Conservation (phyloP, 2,329 filamentous ascomycete genomes). For the Epichloe uncinata region DNA sequence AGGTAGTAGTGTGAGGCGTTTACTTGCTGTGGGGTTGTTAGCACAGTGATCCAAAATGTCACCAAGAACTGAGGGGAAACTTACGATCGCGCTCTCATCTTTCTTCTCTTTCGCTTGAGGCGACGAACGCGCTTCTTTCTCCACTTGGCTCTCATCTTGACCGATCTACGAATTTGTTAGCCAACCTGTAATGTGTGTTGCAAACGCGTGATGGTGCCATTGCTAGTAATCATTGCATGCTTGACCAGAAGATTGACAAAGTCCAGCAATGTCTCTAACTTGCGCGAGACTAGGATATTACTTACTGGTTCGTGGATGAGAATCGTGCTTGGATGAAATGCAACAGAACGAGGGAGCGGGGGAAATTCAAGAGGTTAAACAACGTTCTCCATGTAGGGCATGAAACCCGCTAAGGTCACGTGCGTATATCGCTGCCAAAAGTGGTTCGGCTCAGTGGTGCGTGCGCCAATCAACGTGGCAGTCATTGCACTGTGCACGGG, state of each 20-base stretch:
- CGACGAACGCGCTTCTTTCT: conserved; percentile 99
- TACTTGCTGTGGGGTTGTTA: conserved; percentile 45
- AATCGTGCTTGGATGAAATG: conserved; percentile 31
- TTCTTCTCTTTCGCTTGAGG: conserved; percentile 99
- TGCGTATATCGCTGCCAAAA: conserved; percentile 7
- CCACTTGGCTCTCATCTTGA: conserved; percentile 91
- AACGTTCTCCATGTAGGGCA: conserved; percentile 21
- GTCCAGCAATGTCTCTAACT: neutral
- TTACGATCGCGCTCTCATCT: conserved; percentile 96
- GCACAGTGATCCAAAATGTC: conserved; percentile 7
- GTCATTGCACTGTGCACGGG: neutral
- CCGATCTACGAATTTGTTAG: conserved; percentile 16
- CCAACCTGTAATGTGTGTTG: too few relatives aligned
- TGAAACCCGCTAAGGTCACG: conserved; percentile 23
- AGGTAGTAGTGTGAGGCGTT: conserved; percentile 49
- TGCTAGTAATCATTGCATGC: neutral
- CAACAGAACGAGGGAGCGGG: conserved; percentile 16
- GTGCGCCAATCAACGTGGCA: neutral
- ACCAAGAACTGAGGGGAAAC: conserved; percentile 22
- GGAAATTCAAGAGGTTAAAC: conserved; percentile 18
- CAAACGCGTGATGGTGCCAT: neutral
- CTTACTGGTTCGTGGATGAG: conserved; percentile 33
- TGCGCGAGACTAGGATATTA: conserved; percentile 1
- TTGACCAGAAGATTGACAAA: neutral
- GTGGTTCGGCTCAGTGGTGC: neutral